Conservation (phyloP, 352 stramenopile genomes). For the Globisporangium megalacanthum region DNA sequence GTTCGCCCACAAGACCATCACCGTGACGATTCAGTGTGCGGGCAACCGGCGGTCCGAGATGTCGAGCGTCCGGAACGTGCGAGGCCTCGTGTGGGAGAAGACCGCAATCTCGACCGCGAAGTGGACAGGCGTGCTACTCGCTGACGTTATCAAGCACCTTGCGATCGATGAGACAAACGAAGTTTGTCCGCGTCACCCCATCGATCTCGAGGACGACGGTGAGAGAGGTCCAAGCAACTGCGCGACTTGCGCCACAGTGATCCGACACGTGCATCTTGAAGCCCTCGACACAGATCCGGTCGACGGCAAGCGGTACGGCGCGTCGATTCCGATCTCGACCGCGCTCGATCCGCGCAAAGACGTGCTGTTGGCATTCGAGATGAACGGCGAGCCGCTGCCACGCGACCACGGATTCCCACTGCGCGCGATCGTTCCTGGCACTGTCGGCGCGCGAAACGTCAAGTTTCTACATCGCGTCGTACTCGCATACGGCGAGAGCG, state of each 20-base stretch:
- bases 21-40: constrained; percentile 89
- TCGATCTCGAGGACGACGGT: constrained; percentile 33
- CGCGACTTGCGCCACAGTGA: constrained; percentile 14
- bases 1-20: constrained; percentile 74
- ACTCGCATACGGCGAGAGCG: constrained; percentile 67
- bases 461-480: constrained; percentile 92
- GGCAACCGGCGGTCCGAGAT: constrained; percentile 88
- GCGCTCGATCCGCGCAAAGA: constrained; percentile 85
- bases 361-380: constrained; percentile 93
- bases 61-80: constrained; percentile 45
- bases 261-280: constrained; percentile 48
- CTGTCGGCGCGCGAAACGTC: constrained; percentile 86
- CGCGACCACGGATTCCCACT: constrained; percentile 94
- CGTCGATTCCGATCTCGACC: constrained; percentile 84
- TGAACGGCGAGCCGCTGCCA: constrained; percentile 84
- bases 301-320: constrained; percentile 40
- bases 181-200: constrained; percentile 30
- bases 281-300: constrained; percentile 43
- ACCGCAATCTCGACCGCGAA: constrained; percentile 85
- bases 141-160: constrained; percentile 76
- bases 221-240: constrained; percentile 3
- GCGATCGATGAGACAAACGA: constrained; percentile 48
- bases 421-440: constrained; percentile 89
- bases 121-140: constrained; percentile 88
- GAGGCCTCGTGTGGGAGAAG: constrained; percentile 28